A percentile compares a stretch with the other conserved stretches of the same genome.
Evolutionary conservation across 441 rosid species (phyloP).

Genomic region (Brassica balearica): DNA sequence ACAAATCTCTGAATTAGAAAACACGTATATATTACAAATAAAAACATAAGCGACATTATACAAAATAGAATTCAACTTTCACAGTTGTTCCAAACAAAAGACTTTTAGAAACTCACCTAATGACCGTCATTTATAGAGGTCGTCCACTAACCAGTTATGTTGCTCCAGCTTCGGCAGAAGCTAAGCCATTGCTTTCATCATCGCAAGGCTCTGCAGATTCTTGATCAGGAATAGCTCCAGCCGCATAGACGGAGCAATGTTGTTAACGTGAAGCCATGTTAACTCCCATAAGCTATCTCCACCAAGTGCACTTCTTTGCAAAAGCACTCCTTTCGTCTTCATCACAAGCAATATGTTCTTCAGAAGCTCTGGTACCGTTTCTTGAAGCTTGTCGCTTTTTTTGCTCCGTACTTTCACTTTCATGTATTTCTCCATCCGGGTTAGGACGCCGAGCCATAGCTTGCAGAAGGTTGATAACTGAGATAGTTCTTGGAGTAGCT

Average conservation of each 20-base stretch:
- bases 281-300: conserved; percentile 94
- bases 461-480: conserved; percentile 82
- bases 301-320: conserved; percentile 75
- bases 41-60: conserved; percentile 15
- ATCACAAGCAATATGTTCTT: conserved; percentile 78
- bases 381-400: conserved; percentile 81
- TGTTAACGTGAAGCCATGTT: conserved; percentile 89
- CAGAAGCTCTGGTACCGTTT: conserved; percentile 76
- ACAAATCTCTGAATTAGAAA: conserved; percentile 23
- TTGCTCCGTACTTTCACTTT: conserved; percentile 84
- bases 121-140: conserved; percentile 16
- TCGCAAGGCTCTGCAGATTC: conserved; percentile 53
- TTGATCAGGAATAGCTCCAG: conserved; percentile 78
- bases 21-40: conserved; percentile 30
- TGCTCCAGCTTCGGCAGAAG: conserved; percentile 49
- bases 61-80: conserved; percentile 12
- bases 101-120: conserved; percentile 27
- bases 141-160: conserved; percentile 36
- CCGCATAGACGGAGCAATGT: conserved; percentile 77
- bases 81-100: conserved; percentile 5
- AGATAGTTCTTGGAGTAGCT: conserved; percentile 66
- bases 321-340: conserved; percentile 76
- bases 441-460: conserved; percentile 87
- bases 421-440: conserved; percentile 85
- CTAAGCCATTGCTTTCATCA: conserved; percentile 51